Percentiles rank a stretch among this genome's conserved stretches.
These are phyloP conservation scores for Magnolia kwangsiensis DNA, from an alignment of 164 flowering plant species.

Conservation along the genomic window DNA sequence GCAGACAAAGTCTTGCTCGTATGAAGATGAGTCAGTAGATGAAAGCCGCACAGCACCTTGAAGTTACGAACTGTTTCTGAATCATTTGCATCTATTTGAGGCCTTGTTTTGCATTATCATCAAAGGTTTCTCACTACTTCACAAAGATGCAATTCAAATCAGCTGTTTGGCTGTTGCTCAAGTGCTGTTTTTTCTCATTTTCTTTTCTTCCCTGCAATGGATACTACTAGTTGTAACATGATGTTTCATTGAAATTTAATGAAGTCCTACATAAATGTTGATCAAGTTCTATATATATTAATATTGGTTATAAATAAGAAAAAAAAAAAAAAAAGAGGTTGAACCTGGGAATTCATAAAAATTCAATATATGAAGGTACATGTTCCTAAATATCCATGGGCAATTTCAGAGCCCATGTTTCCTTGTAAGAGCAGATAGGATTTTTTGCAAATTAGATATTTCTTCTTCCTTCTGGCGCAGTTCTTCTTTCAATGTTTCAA, in stretches of 20 bases:
- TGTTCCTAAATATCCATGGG: not conserved
- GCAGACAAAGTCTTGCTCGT: not conserved
- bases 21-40: not conserved
- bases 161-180: not conserved
- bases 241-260: not conserved
- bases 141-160: not conserved
- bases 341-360: not conserved
- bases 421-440: constrained; percentile 47
- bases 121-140: not conserved
- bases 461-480: constrained; percentile 40
- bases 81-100: not conserved
- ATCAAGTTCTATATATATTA: too few relatives aligned
- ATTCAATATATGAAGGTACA: not conserved
- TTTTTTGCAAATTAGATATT: constrained; percentile 44
- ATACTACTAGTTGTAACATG: not conserved
- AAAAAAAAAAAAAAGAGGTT: too few relatives aligned
- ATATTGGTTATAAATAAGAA: not conserved
- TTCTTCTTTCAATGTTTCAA: constrained; percentile 39
- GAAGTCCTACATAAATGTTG: not conserved
- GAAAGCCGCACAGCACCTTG: not conserved
- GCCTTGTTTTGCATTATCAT: not conserved
- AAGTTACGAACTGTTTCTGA: not conserved
- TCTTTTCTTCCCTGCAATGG: not conserved
- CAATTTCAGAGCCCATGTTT: constrained; percentile 43
- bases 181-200: not conserved